These are phyloP conservation scores for Coffea eugenioides DNA, from an alignment of 257 asterid species.

Conservation along the genomic window DNA sequence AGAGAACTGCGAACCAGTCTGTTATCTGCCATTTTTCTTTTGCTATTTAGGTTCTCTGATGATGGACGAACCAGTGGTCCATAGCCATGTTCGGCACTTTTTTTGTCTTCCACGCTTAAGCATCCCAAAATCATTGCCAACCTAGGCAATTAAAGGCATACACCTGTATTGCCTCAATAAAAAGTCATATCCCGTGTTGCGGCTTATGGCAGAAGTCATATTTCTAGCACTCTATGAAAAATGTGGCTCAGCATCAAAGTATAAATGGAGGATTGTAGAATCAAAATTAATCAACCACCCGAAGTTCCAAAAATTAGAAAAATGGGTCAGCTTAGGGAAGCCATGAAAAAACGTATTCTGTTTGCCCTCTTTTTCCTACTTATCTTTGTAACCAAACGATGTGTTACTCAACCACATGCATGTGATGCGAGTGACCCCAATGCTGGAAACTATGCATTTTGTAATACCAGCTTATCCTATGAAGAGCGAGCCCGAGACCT, in stretches of 20 bases:
- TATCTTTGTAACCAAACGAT: not conserved
- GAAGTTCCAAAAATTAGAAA: not conserved
- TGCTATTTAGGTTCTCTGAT: not conserved
- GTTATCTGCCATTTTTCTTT: not conserved
- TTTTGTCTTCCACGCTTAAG: conserved; percentile 2
- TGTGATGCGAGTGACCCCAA: conserved; percentile 21
- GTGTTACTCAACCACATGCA: conserved; percentile 17
- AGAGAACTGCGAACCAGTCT: not conserved
- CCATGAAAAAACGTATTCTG: conserved; percentile 11
- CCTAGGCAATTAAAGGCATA: not conserved
- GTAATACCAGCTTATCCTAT: conserved; percentile 21
- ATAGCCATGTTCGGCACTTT: not conserved
- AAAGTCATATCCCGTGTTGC: conserved; percentile 1
- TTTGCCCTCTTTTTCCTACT: conserved; percentile 2
- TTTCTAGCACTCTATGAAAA: too few relatives aligned
- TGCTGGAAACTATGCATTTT: conserved; percentile 14
- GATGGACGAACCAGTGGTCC: not conserved
- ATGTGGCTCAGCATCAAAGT: not conserved
- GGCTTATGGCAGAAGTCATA: not conserved
- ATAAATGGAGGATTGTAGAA: not conserved
- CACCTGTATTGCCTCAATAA: not conserved
- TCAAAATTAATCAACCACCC: not conserved
- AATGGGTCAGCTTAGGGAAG: not conserved
- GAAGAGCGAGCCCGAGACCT: conserved; percentile 25
- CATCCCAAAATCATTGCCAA: not conserved